phyloP scores from a whole-genome alignment of 2,329 filamentous ascomycete species.

The Phyllosticta citrichinensis region DNA sequence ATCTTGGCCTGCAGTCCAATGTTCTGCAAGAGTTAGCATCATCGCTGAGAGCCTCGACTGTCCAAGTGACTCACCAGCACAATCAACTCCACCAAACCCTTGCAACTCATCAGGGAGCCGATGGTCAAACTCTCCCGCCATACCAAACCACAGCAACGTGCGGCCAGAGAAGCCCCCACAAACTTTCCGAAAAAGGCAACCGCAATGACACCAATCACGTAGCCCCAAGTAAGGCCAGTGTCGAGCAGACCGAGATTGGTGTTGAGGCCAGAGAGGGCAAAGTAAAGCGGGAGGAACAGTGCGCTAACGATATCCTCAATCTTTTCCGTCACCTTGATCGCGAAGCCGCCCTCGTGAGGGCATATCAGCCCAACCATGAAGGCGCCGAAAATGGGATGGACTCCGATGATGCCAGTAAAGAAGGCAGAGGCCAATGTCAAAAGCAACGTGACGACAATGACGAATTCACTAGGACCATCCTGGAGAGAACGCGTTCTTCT shows the following conservation, averaged over 20 bases:
- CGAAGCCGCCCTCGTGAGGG: slow-evolving; percentile 80
- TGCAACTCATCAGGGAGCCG: slow-evolving; percentile 90
- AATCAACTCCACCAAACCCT: slow-evolving; percentile 88
- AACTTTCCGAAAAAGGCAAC: slow-evolving; percentile 83
- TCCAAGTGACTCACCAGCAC: slow-evolving; percentile 57
- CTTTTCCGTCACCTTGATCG: slow-evolving; percentile 86
- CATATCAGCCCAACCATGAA: slow-evolving; percentile 86
- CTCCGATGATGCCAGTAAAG: slow-evolving; percentile 83
- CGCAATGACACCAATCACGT: slow-evolving; percentile 71
- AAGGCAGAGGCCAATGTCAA: slow-evolving; percentile 71
- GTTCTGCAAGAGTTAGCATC: slow-evolving; percentile 38
- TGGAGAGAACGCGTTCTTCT: slow-evolving; percentile 66
- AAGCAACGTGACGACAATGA: slow-evolving; percentile 73
- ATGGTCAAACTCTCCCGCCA: slow-evolving; percentile 89
- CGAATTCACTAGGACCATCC: slow-evolving; percentile 77
- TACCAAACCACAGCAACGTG: slow-evolving; percentile 62
- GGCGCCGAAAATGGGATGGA: slow-evolving; percentile 89
- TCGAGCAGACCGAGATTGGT: slow-evolving; percentile 80
- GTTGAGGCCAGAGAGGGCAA: slow-evolving; percentile 80
- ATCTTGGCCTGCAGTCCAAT: slow-evolving; percentile 79
- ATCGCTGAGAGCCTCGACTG: too few species aligned
- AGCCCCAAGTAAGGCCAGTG: slow-evolving; percentile 75
- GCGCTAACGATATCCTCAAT: slow-evolving; percentile 83
- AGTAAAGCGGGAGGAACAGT: slow-evolving; percentile 83
- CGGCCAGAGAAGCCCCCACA: slow-evolving; percentile 68